A percentile compares a stretch with the other conserved stretches of the same genome.
phyloP scores from a whole-genome alignment of 768 basidiomycete genomes.

The Mycena pura region DNA sequence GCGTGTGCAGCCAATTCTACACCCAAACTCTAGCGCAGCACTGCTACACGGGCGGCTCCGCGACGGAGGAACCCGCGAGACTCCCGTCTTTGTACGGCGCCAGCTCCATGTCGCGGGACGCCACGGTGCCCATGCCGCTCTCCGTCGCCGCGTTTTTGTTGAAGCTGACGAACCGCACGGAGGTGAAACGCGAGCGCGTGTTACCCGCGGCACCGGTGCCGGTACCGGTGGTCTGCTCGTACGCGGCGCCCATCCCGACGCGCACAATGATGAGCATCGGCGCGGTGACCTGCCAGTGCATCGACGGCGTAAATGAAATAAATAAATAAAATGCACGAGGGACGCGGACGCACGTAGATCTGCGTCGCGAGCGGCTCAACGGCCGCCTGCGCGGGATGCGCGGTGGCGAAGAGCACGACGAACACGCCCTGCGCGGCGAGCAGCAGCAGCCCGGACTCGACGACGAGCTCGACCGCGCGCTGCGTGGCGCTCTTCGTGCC shows the following conservation, averaged over 20 bases:
- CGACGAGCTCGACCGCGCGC: constrained; percentile 39
- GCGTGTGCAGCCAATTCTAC: too few species aligned
- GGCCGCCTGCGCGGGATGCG: constrained; percentile 41
- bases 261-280: constrained; percentile 21
- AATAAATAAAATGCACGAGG: neutral
- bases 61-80: too few species aligned
- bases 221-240: constrained; percentile 6
- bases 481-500: constrained; percentile 10
- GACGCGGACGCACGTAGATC: constrained; percentile 41
- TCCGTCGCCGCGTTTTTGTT: too few species aligned
- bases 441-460: constrained; percentile 49
- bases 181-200: too few species aligned
- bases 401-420: constrained; percentile 43
- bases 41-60: too few species aligned
- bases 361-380: constrained; percentile 44
- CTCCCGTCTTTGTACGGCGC: too few species aligned
- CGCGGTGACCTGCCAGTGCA: constrained; percentile 22
- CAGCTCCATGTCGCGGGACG: too few species aligned
- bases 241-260: constrained; percentile 20
- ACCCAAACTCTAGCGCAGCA: too few species aligned
- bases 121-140: too few species aligned
- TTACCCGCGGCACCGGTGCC: too few species aligned
- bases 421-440: constrained; percentile 45
- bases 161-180: too few species aligned
- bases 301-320: neutral